Conservation (phyloP, 2,329 filamentous ascomycete species). For the Aureobasidium sp. region DNA sequence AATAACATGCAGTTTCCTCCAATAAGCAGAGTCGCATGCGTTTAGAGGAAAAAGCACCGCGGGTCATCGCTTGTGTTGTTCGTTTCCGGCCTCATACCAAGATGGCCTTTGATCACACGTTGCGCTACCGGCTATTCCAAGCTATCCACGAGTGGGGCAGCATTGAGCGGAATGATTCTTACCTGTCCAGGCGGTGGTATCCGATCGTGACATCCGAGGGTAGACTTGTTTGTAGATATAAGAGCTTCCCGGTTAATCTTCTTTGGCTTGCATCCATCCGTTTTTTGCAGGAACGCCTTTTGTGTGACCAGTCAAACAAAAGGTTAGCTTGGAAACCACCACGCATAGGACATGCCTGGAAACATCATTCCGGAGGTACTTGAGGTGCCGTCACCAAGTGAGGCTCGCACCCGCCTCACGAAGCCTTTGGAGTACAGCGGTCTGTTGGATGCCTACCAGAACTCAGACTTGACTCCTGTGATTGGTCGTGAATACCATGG, state of each 20-base stretch:
- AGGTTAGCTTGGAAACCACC: neutral
- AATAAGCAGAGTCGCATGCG: neutral
- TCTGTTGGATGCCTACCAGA: slow-evolving; percentile 6
- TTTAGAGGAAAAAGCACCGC: neutral
- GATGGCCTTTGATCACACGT: neutral
- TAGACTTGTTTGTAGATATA: neutral
- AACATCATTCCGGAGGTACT: slow-evolving; percentile 4
- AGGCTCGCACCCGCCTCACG: slow-evolving; percentile 6
- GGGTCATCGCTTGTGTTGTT: neutral
- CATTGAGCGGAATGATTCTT: neutral
- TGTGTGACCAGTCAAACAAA: neutral
- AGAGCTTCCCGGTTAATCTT: neutral
- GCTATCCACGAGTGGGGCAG: neutral
- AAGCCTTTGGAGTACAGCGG: slow-evolving; percentile 12
- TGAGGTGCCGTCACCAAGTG: neutral
- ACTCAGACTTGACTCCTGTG: slow-evolving; percentile 10
- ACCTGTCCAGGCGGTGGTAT: neutral
- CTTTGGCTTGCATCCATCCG: neutral
- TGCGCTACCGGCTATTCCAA: neutral
- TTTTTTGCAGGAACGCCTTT: neutral
- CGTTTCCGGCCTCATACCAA: neutral
- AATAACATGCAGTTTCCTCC: neutral
- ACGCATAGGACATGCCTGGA: slow-evolving; percentile 3
- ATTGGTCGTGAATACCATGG: slow-evolving; percentile 13
- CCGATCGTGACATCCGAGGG: neutral